A percentile compares a stretch with the other conserved stretches of the same genome.
Evolutionary conservation across 257 asterid genomes (phyloP).

Genomic region (Pogostemon cablin): DNA sequence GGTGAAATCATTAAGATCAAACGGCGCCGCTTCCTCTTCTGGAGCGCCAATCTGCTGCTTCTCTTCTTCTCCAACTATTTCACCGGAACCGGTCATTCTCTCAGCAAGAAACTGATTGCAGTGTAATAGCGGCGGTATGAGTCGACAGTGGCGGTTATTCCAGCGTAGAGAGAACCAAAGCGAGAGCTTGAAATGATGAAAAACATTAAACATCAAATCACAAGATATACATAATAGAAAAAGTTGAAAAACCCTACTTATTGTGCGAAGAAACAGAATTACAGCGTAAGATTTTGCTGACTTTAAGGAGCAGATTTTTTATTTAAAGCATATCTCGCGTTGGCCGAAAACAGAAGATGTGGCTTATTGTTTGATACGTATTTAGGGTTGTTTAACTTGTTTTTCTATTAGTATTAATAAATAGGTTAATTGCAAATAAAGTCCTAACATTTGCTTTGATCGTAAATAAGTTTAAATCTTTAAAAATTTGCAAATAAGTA

Average conservation of each 20-base stretch:
- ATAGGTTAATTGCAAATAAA: too few relatives aligned
- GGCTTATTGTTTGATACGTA: too few relatives aligned
- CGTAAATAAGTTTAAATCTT: too few relatives aligned
- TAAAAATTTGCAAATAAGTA: too few relatives aligned
- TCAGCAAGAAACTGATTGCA: neutral
- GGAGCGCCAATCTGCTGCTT: slow-evolving; percentile 34
- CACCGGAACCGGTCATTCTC: slow-evolving; percentile 49
- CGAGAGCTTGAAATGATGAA: neutral
- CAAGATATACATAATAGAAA: neutral
- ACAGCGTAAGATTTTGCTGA: neutral
- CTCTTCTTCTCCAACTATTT: slow-evolving; percentile 45
- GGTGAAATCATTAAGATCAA: slow-evolving; percentile 66
- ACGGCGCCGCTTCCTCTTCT: slow-evolving; percentile 40
- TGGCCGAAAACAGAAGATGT: neutral
- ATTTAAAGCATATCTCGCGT: neutral
- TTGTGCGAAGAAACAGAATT: neutral
- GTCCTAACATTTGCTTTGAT: too few relatives aligned
- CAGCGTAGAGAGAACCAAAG: neutral
- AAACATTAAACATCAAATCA: neutral
- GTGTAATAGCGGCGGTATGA: neutral
- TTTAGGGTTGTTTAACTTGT: too few relatives aligned
- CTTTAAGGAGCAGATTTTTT: neutral
- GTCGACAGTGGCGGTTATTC: slow-evolving; percentile 5
- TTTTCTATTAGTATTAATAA: too few relatives aligned
- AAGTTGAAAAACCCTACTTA: slow-evolving; percentile 32